These are phyloP conservation scores for Phytophthora europaea DNA, from an alignment of 352 stramenopile genomes.

Conservation along the genomic window DNA sequence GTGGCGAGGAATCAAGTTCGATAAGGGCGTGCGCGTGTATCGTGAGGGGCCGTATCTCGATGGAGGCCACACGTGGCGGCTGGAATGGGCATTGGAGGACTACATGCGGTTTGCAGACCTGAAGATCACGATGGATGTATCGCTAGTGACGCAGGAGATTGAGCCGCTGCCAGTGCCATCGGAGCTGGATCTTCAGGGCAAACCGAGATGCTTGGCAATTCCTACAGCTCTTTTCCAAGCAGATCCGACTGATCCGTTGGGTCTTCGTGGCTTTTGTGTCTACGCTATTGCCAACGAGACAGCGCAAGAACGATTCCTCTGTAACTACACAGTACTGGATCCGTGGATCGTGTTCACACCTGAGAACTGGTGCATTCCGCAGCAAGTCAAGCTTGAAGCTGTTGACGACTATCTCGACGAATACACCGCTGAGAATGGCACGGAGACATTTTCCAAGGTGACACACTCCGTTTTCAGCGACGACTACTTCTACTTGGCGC, in stretches of 20 bases:
- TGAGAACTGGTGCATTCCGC: slow-evolving; percentile 73
- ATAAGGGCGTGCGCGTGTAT: slow-evolving; percentile 79
- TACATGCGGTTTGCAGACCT: slow-evolving; percentile 80
- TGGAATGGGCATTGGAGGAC: slow-evolving; percentile 81
- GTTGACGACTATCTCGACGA: slow-evolving; percentile 80
- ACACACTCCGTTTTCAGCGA: slow-evolving; percentile 71
- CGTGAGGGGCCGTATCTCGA: slow-evolving; percentile 76
- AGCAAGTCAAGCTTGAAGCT: slow-evolving; percentile 54
- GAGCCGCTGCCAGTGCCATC: slow-evolving; percentile 67
- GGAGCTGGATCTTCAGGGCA: slow-evolving; percentile 51
- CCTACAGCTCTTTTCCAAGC: slow-evolving; percentile 56
- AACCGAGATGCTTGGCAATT: slow-evolving; percentile 60
- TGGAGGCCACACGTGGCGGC: slow-evolving; percentile 75
- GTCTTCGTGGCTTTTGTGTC: slow-evolving; percentile 63
- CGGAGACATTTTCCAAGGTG: slow-evolving; percentile 71
- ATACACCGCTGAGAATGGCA: slow-evolving; percentile 43
- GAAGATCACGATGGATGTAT: slow-evolving; percentile 66
- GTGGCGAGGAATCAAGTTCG: slow-evolving; percentile 65
- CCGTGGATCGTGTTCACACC: slow-evolving; percentile 83
- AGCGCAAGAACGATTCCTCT: slow-evolving; percentile 77
- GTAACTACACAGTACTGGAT: slow-evolving; percentile 78
- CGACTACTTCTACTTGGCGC: slow-evolving; percentile 67
- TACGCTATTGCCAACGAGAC: slow-evolving; percentile 75
- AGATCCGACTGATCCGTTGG: slow-evolving; percentile 60
- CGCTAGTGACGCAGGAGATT: slow-evolving; percentile 70